Base-by-base conservation (phyloP, 164 flowering plant species). In the Nymphaea thermarum region DNA sequence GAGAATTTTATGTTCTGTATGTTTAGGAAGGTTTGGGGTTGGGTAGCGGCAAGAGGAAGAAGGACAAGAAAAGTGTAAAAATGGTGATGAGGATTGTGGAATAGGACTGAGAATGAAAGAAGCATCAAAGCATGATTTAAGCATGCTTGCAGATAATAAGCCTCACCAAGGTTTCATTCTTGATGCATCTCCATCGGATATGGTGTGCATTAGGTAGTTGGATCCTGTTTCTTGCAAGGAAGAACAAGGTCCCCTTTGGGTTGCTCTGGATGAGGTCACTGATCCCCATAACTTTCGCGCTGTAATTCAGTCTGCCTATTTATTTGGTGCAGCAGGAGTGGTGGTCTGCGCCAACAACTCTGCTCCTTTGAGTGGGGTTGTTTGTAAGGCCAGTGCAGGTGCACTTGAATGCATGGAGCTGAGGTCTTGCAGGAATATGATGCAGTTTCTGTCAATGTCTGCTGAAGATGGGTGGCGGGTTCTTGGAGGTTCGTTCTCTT, bases 381-480 rank as follows among this genome's bases (percentile, higher is more conserved):
- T 91, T 73, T 90, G 96, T 82, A 95, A 95, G 78, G 98, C 99
- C 53, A 95, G 99, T 85, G 96, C 99, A 3, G 98, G 99, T 11
- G 83, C 99, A 36, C 88, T 94, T 44, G 99, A 94, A 72, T 44
- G 92, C 42, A 86, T 87, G 84, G 99, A 94, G 77, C 76, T 91
- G 5, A 85, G 98, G 61, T 87, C 82, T 59, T 94, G 99, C 84
- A 90, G 84, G 78, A 92, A 94, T 72, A 91, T 94, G 99, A 94
- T 94, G 99, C 92, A 90, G 75, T 94, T 94, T 80, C 76, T 94
- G 70, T 62, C 82, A 67, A 78, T 83, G 3, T 95, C 98, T 1
- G 83, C 84, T 59, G 89, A 86, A 43, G 92, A 90, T 76, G 99
- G 98, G 18, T 95, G 99, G 98, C 83, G 91, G 63, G 96, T 95